These are phyloP conservation scores for Candida freyschussii DNA, from an alignment of 1,139 yeast genomes.

Conservation along the genomic window DNA sequence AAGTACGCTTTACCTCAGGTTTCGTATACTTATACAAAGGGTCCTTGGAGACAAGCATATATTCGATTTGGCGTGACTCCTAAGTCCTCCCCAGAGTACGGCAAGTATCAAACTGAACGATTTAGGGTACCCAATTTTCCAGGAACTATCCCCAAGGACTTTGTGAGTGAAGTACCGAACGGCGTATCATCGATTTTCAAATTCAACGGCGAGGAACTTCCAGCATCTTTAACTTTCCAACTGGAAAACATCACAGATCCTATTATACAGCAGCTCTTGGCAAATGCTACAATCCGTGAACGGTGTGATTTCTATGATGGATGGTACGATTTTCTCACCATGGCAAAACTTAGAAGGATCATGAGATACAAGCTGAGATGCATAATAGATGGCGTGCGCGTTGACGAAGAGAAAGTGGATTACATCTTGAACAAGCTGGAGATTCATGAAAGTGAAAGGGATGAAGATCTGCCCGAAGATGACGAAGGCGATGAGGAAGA, in stretches of 20 bases:
- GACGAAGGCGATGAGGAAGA: conserved; percentile 25
- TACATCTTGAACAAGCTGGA: conserved; percentile 25
- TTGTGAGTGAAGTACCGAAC: conserved; percentile 27
- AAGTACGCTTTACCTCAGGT: conserved; percentile 81
- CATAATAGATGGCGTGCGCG: conserved; percentile 38
- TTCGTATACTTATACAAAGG: conserved; percentile 74
- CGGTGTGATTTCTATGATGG: conserved; percentile 56
- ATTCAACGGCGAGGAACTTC: conserved; percentile 70
- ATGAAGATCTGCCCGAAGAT: conserved; percentile 20
- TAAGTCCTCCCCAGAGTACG: conserved; percentile 44
- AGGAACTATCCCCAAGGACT: conserved; percentile 30
- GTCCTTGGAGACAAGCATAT: conserved; percentile 95
- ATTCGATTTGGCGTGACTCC: conserved; percentile 81
- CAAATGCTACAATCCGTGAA: conserved; percentile 35
- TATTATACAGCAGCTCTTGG: conserved; percentile 48
- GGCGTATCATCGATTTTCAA: conserved; percentile 41
- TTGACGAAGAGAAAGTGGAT: conserved; percentile 31
- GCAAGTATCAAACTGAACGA: conserved; percentile 78
- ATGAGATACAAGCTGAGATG: conserved; percentile 68
- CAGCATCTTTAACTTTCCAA: conserved; percentile 69
- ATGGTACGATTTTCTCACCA: conserved; percentile 65
- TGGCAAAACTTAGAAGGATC: conserved; percentile 61
- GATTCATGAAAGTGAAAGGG: conserved; percentile 22
- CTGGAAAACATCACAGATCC: conserved; percentile 77
- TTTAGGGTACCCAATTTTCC: conserved; percentile 50